Conservation (phyloP, 2,329 filamentous ascomycete genomes). For the Paramyrothecium roridum region DNA sequence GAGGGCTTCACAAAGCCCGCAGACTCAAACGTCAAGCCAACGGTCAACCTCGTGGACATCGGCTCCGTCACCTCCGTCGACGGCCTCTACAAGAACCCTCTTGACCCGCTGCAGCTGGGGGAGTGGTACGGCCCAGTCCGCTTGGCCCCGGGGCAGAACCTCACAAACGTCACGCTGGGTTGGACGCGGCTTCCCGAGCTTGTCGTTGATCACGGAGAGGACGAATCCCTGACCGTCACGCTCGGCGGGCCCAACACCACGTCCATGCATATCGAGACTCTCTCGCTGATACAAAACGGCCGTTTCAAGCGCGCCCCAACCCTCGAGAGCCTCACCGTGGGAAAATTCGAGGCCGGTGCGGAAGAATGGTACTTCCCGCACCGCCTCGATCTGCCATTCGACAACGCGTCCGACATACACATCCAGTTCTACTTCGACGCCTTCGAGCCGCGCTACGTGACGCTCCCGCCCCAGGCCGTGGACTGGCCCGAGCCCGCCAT, state of each 20-base stretch:
- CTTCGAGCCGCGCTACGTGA: not conserved
- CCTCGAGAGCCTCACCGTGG: too few relatives aligned
- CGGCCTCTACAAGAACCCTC: not conserved
- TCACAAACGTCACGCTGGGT: not conserved
- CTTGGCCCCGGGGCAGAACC: not conserved
- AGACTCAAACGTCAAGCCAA: not conserved
- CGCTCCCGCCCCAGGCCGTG: not conserved
- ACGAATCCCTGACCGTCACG: too few relatives aligned
- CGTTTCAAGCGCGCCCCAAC: too few relatives aligned
- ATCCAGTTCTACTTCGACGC: not conserved
- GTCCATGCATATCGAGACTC: too few relatives aligned
- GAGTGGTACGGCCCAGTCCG: not conserved
- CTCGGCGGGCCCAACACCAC: too few relatives aligned
- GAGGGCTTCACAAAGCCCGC: not conserved
- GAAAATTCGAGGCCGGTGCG: too few relatives aligned
- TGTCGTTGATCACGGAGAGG: too few relatives aligned
- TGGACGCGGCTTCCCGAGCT: not conserved
- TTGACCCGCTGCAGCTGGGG: not conserved
- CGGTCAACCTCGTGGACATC: not conserved
- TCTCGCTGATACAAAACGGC: too few relatives aligned
- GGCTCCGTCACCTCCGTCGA: not conserved
- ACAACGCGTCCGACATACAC: not conserved
- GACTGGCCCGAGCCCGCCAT: not conserved
- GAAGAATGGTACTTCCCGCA: too few relatives aligned
- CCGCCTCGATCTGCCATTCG: not conserved